Conservation (phyloP, 768 basidiomycete genomes). For the Cantharellus cinnabarinus region DNA sequence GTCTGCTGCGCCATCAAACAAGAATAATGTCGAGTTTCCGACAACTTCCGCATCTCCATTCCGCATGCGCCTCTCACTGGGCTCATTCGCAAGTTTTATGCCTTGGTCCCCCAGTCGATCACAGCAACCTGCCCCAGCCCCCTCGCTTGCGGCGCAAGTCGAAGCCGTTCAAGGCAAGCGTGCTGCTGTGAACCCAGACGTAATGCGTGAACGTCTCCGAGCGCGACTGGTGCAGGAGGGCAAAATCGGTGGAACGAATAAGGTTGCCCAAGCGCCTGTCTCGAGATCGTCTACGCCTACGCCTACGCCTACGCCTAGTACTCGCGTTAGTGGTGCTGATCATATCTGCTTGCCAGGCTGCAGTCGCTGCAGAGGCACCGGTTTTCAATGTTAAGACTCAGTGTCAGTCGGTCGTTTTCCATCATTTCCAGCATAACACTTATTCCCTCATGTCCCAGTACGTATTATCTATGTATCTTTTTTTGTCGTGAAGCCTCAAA, state of each 20-base stretch:
- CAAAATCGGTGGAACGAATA: neutral
- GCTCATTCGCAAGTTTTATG: neutral
- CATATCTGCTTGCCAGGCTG: neutral
- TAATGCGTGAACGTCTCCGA: conserved; percentile 8
- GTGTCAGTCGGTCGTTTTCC: too few relatives aligned
- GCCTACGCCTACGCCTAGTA: neutral
- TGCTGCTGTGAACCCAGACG: conserved; percentile 5
- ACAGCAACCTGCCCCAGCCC: neutral
- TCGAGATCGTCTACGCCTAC: neutral
- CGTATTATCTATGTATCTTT: neutral
- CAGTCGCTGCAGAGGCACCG: neutral
- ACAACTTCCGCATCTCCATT: neutral
- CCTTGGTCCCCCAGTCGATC: neutral
- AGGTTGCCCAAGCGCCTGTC: neutral
- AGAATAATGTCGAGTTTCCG: neutral
- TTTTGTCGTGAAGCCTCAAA: neutral
- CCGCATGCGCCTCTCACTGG: neutral
- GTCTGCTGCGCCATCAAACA: neutral
- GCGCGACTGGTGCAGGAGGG: conserved; percentile 6
- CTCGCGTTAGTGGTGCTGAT: neutral
- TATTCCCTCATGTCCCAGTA: neutral
- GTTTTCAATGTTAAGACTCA: neutral
- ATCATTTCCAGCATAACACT: too few relatives aligned
- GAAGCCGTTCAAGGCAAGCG: neutral
- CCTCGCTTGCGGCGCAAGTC: neutral